Base-by-base conservation (phyloP, 1,139 yeast genomes). In the Diutina rugosa region DNA sequence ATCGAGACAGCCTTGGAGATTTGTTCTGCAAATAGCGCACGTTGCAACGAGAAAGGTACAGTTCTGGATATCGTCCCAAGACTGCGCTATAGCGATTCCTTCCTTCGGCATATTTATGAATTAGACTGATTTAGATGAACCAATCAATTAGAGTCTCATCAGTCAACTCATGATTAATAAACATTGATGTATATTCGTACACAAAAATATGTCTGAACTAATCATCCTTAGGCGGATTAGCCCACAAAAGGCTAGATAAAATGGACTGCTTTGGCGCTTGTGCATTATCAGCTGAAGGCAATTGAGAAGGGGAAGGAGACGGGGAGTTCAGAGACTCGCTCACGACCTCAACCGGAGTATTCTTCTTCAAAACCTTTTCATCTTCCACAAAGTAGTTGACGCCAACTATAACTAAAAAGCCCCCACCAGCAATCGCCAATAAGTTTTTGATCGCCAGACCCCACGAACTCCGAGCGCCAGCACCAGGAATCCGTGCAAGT, bases 341-440 rank as follows among this genome's bases (percentile, higher is more conserved):
- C 14, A 35, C 14, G 2, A 5, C 41, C n/a, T 35, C 41, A 10
- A n/a, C 14, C 14, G 41, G 41, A 5, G 41, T 10, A 12, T 3
- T n/a, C 41, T 35, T 35, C 14, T 12, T 9, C 6, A n/a, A 12
- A 12, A 35, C 14, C 14, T 35, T 35, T 35, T 10, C 9, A 35
- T 35, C 41, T 45, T 46, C 49, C 69, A 62, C 6, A 18, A 30
- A 65, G 55, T 66, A 63, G 60, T 71, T 67, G 32, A 72, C 56
- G 0, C 71, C 72, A 10, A 72, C 62, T 56, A 74, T 63, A 3
- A 65, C 58, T 29, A 69, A 58, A 56, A 72, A 69, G 2, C 72
- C 65, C 8, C 67, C 69, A 7, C 77, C 78, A 1, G 74, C 62
- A 4, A 70, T 59, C 4, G 77, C 75, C 55, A 73, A 65, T 1